Evolutionary conservation across 495 filamentous ascomycete genomes (phyloP).

Genomic region (Cercophora newfieldiana): DNA sequence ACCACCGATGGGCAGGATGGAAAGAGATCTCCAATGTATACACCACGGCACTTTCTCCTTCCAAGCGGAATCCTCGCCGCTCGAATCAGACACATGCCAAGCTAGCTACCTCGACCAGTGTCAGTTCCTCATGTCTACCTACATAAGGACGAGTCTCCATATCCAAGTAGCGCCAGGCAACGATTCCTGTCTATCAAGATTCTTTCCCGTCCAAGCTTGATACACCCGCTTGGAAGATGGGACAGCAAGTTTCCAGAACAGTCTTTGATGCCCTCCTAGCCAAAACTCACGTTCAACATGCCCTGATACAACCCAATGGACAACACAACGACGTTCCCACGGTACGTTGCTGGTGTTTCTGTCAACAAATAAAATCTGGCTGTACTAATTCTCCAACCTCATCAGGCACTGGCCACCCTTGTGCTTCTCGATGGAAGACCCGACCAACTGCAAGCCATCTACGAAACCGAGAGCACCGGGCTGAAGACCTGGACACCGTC

Average conservation of each 20-base stretch:
- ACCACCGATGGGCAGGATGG: background rate
- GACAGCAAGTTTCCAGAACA: conserved; percentile 20
- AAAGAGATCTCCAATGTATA: background rate
- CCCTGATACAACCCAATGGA: conserved; percentile 29
- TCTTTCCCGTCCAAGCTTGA: background rate
- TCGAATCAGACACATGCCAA: background rate
- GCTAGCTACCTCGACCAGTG: background rate
- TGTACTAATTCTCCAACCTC: conserved; percentile 4
- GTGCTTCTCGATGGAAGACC: conserved; percentile 22
- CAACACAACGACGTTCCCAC: conserved; percentile 28
- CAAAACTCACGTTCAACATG: conserved; percentile 33
- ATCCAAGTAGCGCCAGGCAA: background rate
- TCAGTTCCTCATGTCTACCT: background rate
- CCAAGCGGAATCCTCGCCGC: background rate
- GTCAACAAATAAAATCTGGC: background rate
- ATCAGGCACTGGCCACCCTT: conserved; percentile 28
- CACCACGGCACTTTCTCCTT: background rate
- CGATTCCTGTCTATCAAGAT: background rate
- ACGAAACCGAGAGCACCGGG: conserved; percentile 20
- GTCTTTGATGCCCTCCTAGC: conserved; percentile 31
- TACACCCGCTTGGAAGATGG: conserved; percentile 15
- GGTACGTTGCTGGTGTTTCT: conserved; percentile 11
- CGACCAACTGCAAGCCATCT: conserved; percentile 22
- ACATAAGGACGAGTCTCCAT: background rate
- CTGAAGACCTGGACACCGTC: conserved; percentile 27